Conservation (phyloP, 2,329 filamentous ascomycete genomes). For the Ploettnerulaceae sp. region DNA sequence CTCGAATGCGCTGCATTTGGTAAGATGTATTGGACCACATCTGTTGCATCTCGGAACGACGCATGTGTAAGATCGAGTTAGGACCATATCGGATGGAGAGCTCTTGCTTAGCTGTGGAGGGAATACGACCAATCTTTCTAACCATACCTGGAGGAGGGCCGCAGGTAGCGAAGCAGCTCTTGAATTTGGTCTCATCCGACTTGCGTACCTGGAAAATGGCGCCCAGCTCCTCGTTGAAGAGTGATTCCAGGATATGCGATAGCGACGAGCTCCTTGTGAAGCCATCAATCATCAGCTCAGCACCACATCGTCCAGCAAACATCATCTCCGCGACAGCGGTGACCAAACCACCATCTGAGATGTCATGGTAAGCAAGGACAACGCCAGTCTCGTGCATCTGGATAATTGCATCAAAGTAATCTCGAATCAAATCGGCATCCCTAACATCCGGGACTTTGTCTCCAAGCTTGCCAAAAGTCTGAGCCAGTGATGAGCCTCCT, state of each 20-base stretch:
- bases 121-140: conserved; percentile 76
- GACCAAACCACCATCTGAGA: conserved; percentile 87
- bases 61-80: conserved; percentile 62
- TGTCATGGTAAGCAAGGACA: conserved; percentile 91
- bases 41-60: conserved; percentile 71
- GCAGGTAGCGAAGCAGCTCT: conserved; percentile 84
- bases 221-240: conserved; percentile 96
- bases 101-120: conserved; percentile 64
- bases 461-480: conserved; percentile 82
- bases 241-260: conserved; percentile 60
- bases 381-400: conserved; percentile 62
- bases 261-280: conserved; percentile 59
- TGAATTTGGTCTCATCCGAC: conserved; percentile 78
- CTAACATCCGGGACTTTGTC: conserved; percentile 82
- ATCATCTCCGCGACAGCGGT: conserved; percentile 95
- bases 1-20: conserved; percentile 84
- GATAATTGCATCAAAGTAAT: conserved; percentile 83
- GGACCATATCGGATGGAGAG: conserved; percentile 70
- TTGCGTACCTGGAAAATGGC: conserved; percentile 93
- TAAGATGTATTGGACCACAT: conserved; percentile 86
- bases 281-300: conserved; percentile 77
- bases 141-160: conserved; percentile 78
- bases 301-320: conserved; percentile 88
- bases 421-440: conserved; percentile 72
- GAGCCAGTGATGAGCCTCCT: conserved; percentile 86